These are phyloP conservation scores for Gnomoniopsis smithogilvyi DNA, from an alignment of 2,329 filamentous ascomycete genomes.

Conservation along the genomic window DNA sequence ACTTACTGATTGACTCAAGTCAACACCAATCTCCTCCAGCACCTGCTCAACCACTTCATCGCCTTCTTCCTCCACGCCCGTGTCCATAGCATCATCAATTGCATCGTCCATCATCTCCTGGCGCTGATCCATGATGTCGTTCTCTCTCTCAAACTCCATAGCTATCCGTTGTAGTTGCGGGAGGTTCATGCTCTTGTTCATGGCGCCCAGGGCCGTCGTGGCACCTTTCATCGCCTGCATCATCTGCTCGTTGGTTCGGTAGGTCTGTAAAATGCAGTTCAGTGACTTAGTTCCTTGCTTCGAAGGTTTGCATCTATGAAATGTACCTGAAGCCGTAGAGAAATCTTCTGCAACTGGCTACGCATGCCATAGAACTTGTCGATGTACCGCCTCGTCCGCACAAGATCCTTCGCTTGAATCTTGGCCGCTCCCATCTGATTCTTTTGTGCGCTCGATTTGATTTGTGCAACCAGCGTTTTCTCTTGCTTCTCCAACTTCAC, in stretches of 20 bases:
- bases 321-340: slow-evolving; percentile 81
- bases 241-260: slow-evolving; percentile 98
- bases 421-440: slow-evolving; percentile 98
- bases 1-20: slow-evolving; percentile 84
- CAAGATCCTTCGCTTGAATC: slow-evolving; percentile 96
- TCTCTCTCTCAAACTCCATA: slow-evolving; percentile 98
- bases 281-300: not conserved
- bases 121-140: slow-evolving; percentile 98
- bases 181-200: slow-evolving; percentile 98
- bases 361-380: slow-evolving; percentile 99
- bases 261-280: slow-evolving; percentile 60
- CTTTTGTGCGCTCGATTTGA: slow-evolving; percentile 98
- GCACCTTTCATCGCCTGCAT: slow-evolving; percentile 99
- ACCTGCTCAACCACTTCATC: slow-evolving; percentile 97
- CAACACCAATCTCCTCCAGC: slow-evolving; percentile 92
- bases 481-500: slow-evolving; percentile 98
- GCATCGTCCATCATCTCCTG: slow-evolving; percentile 99
- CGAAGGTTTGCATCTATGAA: not conserved
- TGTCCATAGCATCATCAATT: slow-evolving; percentile 92
- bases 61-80: slow-evolving; percentile 87
- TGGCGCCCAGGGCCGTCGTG: slow-evolving; percentile 86
- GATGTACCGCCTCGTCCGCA: slow-evolving; percentile 87
- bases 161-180: slow-evolving; percentile 93
- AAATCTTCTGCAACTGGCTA: slow-evolving; percentile 94
- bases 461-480: slow-evolving; percentile 92